Evolutionary conservation across 2,329 filamentous ascomycete species (phyloP).

Genomic region (Fusarium coffeatum): DNA sequence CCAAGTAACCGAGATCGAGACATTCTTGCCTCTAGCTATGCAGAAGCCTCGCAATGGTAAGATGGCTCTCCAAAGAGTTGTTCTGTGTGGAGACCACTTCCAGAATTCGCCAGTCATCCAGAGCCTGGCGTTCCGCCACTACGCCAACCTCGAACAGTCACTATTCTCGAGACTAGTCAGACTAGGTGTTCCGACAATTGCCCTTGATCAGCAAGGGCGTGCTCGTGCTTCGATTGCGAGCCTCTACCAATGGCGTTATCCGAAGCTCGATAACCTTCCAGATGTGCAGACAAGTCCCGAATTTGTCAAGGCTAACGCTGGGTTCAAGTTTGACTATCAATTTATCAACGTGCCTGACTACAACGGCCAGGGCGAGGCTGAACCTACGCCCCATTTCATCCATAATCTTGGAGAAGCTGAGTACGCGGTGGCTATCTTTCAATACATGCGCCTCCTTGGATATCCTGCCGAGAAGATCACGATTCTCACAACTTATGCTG

Average conservation of each 20-base stretch:
- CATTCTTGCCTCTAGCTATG: slow-evolving; percentile 93
- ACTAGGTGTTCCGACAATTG: slow-evolving; percentile 90
- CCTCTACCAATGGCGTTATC: slow-evolving; percentile 94
- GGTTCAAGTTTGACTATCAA: slow-evolving; percentile 93
- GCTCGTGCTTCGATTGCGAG: slow-evolving; percentile 87
- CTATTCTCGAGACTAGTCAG: slow-evolving; percentile 92
- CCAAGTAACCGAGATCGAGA: slow-evolving; percentile 97
- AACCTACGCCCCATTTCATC: slow-evolving; percentile 93
- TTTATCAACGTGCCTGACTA: slow-evolving; percentile 97
- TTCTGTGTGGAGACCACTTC: slow-evolving; percentile 93
- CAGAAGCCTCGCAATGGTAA: slow-evolving; percentile 82
- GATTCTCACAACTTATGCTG: slow-evolving; percentile 93
- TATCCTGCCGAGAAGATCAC: slow-evolving; percentile 87
- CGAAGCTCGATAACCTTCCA: slow-evolving; percentile 81
- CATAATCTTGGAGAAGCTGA: slow-evolving; percentile 98
- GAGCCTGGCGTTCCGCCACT: slow-evolving; percentile 92
- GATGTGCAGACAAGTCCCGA: slow-evolving; percentile 75
- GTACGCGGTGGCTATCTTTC: slow-evolving; percentile 93
- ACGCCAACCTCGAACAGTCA: slow-evolving; percentile 95
- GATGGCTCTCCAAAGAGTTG: slow-evolving; percentile 83
- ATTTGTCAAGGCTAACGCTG: slow-evolving; percentile 86
- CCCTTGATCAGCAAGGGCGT: slow-evolving; percentile 92
- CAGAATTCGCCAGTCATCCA: slow-evolving; percentile 98
- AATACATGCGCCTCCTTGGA: slow-evolving; percentile 96
- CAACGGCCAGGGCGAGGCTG: slow-evolving; percentile 86